A percentile compares a stretch with the other conserved stretches of the same genome.
Conservation (phyloP, 805 yeast genomes). For the Scheffersomyces ergatensis region DNA sequence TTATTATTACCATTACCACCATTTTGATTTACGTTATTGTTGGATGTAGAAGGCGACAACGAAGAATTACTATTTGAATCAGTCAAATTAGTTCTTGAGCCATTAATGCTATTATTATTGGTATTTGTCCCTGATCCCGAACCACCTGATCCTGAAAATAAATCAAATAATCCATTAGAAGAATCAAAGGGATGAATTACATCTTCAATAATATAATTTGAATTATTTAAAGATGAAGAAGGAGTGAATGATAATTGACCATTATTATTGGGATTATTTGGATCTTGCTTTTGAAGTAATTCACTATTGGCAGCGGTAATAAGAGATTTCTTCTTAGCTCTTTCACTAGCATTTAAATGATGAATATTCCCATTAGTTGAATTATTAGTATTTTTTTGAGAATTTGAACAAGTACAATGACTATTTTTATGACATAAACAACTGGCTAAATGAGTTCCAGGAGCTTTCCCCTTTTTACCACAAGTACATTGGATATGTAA, state of each 20-base stretch:
- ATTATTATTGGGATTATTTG: not conserved
- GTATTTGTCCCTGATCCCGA: not conserved
- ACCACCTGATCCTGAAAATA: slow-evolving; percentile 12
- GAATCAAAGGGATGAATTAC: slow-evolving; percentile 26
- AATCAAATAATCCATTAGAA: slow-evolving; percentile 26
- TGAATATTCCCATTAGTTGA: slow-evolving; percentile 9
- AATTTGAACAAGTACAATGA: slow-evolving; percentile 39
- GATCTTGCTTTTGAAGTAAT: not conserved
- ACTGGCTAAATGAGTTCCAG: slow-evolving; percentile 33
- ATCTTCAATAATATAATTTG: slow-evolving; percentile 27
- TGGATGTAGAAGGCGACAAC: not conserved
- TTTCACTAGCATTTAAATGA: slow-evolving; percentile 12
- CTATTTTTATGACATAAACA: slow-evolving; percentile 38
- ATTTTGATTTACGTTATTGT: not conserved
- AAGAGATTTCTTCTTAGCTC: slow-evolving; percentile 11
- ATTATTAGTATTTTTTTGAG: slow-evolving; percentile 9
- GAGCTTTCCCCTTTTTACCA: slow-evolving; percentile 49
- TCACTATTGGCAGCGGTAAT: slow-evolving; percentile 11
- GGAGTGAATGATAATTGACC: slow-evolving; percentile 1
- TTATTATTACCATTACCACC: not conserved
- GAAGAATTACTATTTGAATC: not conserved
- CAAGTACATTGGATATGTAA: slow-evolving; percentile 72
- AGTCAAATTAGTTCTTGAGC: not conserved
- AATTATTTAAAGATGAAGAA: slow-evolving; percentile 2
- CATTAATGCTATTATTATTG: not conserved